Percentiles rank a stretch among this genome's conserved stretches.
Conservation (phyloP, 441 rosid genomes). For the Pelargonium citronellum region DNA sequence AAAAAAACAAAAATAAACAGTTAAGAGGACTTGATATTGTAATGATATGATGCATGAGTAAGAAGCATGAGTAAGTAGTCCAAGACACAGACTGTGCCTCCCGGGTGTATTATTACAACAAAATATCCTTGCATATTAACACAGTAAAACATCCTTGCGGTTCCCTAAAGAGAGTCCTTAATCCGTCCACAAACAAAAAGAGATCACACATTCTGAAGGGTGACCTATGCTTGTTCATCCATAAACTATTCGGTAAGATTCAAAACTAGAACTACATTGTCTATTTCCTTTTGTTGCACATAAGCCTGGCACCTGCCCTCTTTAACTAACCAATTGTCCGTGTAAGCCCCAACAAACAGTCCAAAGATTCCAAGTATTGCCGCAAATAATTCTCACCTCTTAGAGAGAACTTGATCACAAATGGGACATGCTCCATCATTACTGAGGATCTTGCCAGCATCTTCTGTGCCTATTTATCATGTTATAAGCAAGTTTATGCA, state of each 20-base stretch:
- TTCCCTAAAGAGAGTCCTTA: neutral
- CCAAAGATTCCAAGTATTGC: neutral
- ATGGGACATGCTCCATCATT: conserved; percentile 87
- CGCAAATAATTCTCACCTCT: conserved; percentile 44
- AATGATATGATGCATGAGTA: conserved; percentile 11
- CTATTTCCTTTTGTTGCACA: neutral
- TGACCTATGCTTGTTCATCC: neutral
- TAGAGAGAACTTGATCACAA: conserved; percentile 93
- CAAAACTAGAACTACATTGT: neutral
- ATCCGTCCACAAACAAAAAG: neutral
- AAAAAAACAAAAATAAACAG: conserved; percentile 11
- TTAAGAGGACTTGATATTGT: conserved; percentile 19
- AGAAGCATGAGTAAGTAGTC: conserved; percentile 9
- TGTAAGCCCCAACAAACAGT: neutral
- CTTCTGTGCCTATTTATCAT: conserved; percentile 64
- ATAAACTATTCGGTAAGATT: neutral
- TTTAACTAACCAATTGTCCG: neutral
- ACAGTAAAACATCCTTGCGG: neutral
- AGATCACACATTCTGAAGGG: neutral
- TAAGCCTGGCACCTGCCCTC: neutral
- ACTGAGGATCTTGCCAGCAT: conserved; percentile 78
- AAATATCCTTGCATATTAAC: neutral
- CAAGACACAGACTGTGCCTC: neutral
- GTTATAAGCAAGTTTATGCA: conserved; percentile 35
- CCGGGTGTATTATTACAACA: neutral